Base-by-base conservation (phyloP, 1,284 basidiomycete genomes). In the Exobasidium cylindrosporum region DNA sequence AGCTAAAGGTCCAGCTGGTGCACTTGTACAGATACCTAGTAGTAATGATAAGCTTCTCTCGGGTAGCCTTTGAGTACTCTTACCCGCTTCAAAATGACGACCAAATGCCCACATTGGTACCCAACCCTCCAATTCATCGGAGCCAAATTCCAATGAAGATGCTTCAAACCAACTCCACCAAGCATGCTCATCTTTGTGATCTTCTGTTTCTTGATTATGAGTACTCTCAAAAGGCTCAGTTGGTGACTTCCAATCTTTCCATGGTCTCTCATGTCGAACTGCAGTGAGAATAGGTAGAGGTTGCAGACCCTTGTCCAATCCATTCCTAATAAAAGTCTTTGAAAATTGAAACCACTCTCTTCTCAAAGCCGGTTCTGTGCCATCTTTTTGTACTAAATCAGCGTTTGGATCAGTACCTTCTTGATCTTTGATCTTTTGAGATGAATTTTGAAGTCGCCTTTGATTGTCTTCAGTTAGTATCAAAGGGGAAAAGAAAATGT, bases 61-160 rank as follows among this genome's bases (percentile, higher is more conserved):
- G 0, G 74, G 76, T 26, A 32, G 43, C 32, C 44, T 56, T 44
- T 56, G 54, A 23, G 54, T 56, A 44, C 32, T 56, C 23, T 26
- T 56, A 0, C 74, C 76, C 13, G 69, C 71, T 23, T 73, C 69
- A 56, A 77, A 81, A 0, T 69, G 65, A 29, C 78, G 63, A 0
- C 79, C 78, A 62, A 77, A 80, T 0, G 66, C 65, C 79, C 79
- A 80, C 0, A 76, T 80, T 23, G 79, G 79, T 13, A 80, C 73
- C 70, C 77, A 81, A 7, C 73, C 79, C 46, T 79, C 70, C 17
- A 78, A 68, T 52, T 78, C 77, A 52, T 76, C 72, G 30, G 68
- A 69, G 1, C 79, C 79, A 4, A 79, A 65, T 61, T 80, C 79
- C 29, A 78, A 65, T 0, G 79, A 78, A 2, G 71, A 68, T 35